phyloP scores from a whole-genome alignment of 2,329 filamentous ascomycete genomes.

The Phaeoacremonium minimum region DNA sequence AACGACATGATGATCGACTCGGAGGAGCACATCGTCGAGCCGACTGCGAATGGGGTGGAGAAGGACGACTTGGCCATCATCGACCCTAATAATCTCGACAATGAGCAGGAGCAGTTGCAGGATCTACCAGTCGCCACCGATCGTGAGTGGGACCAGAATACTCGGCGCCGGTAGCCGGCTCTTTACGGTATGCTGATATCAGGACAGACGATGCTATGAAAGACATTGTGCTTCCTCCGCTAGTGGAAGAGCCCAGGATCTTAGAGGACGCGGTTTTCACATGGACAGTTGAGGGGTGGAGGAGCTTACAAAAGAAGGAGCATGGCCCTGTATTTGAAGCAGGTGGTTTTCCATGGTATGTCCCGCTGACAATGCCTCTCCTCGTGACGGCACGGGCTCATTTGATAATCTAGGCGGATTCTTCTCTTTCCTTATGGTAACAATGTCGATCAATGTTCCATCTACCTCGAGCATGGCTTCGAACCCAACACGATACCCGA shows the following conservation, averaged over 20 bases:
- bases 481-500: constrained; percentile 72
- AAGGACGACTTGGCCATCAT: constrained; percentile 51
- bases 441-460: constrained; percentile 86
- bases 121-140: constrained; percentile 47
- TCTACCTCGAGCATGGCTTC: constrained; percentile 95
- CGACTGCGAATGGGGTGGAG: constrained; percentile 38
- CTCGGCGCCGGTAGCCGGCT: no score
- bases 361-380: constrained; percentile 10
- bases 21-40: constrained; percentile 47
- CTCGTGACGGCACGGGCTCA: constrained; percentile 11
- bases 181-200: constrained; percentile 19
- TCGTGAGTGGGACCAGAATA: constrained; percentile 37
- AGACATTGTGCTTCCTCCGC: constrained; percentile 68
- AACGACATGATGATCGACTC: constrained; percentile 54
- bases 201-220: constrained; percentile 76
- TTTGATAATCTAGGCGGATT: constrained; percentile 62
- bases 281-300: constrained; percentile 87
- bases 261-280: constrained; percentile 73
- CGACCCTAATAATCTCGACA: constrained; percentile 46
- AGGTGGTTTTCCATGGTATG: constrained; percentile 81
- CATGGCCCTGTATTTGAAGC: constrained; percentile 87
- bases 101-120: constrained; percentile 41
- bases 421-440: constrained; percentile 95
- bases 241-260: constrained; percentile 72
- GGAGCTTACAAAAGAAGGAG: constrained; percentile 69